phyloP scores from a whole-genome alignment of 352 stramenopile species.

The Phytophthora macrochlamydospora region DNA sequence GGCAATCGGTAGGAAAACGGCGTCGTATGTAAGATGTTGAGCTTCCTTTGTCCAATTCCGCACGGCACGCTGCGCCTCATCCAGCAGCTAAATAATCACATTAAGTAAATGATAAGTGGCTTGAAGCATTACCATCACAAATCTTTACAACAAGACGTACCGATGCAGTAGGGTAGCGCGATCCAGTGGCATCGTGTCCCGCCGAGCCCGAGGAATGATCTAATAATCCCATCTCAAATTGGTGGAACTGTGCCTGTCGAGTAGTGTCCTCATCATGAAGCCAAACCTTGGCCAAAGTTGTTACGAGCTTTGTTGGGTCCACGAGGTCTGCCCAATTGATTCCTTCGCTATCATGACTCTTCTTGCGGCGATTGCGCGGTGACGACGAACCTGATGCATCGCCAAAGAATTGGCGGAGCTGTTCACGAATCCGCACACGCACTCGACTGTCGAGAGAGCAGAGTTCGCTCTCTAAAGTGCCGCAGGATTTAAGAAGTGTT shows the following conservation, averaged over 20 bases:
- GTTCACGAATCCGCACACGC: conserved; percentile 60
- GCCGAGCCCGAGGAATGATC: conserved; percentile 15
- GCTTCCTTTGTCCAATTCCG: conserved; percentile 54
- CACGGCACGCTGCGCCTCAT: conserved; percentile 48
- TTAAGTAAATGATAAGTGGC: neutral
- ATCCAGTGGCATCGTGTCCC: conserved; percentile 9
- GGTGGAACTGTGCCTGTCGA: conserved; percentile 48
- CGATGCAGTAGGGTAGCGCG: conserved; percentile 30
- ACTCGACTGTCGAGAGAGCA: conserved; percentile 50
- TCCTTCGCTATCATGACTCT: conserved; percentile 24
- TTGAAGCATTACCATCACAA: neutral
- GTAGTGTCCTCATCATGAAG: conserved; percentile 51
- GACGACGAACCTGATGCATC: conserved; percentile 34
- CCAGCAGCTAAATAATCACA: conserved; percentile 42
- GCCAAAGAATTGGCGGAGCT: conserved; percentile 47
- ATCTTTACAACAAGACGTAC: conserved; percentile 9
- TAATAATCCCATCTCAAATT: conserved; percentile 58
- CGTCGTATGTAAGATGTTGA: conserved; percentile 77
- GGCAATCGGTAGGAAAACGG: conserved; percentile 69
- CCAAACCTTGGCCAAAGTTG: conserved; percentile 49
- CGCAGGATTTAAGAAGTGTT: conserved; percentile 64
- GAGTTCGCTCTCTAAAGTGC: conserved; percentile 57
- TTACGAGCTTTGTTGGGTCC: conserved; percentile 49
- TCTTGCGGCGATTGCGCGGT: conserved; percentile 32
- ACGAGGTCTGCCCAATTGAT: conserved; percentile 36